A percentile compares a stretch with the other conserved stretches of the same genome.
Evolutionary conservation across 75 land plant species (phyloP).

Genomic region (Gnetum montanum): DNA sequence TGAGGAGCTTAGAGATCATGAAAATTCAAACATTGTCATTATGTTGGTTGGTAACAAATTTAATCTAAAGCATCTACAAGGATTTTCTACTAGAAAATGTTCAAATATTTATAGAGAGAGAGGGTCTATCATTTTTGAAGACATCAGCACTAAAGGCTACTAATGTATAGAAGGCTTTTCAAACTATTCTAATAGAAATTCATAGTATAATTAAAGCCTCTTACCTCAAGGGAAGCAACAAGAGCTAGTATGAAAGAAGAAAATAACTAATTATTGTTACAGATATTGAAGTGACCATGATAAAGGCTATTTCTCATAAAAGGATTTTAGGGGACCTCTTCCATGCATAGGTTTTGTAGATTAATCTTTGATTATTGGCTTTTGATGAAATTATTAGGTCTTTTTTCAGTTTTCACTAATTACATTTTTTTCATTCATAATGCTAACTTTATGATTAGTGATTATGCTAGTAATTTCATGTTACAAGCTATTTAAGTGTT

Average conservation of each 20-base stretch:
- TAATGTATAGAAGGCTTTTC: constrained; percentile 62
- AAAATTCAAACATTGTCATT: constrained; percentile 57
- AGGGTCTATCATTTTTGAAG: constrained; percentile 56
- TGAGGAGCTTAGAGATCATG: constrained; percentile 64
- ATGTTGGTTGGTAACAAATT: constrained; percentile 69
- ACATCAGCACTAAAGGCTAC: constrained; percentile 61
- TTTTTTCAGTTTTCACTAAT: no score
- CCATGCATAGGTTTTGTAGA: no score
- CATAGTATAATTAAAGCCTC: constrained; percentile 48
- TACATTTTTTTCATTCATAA: no score
- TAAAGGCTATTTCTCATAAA: constrained; percentile 44
- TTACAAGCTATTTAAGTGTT: no score
- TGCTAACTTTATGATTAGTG: no score
- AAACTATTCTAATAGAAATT: constrained; percentile 51
- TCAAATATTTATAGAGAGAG: constrained; percentile 49
- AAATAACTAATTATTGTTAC: constrained; percentile 28
- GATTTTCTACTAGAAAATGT: constrained; percentile 58
- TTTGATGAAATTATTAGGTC: no score
- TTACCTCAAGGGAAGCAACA: constrained; percentile 37
- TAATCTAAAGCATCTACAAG: constrained; percentile 53
- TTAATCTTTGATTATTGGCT: no score
- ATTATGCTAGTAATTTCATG: no score
- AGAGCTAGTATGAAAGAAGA: constrained; percentile 46
- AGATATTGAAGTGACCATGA: constrained; percentile 18
- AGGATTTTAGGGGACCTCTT: background rate